Conservation (phyloP, 805 yeast species). For the Wickerhamomyces silvicola region DNA sequence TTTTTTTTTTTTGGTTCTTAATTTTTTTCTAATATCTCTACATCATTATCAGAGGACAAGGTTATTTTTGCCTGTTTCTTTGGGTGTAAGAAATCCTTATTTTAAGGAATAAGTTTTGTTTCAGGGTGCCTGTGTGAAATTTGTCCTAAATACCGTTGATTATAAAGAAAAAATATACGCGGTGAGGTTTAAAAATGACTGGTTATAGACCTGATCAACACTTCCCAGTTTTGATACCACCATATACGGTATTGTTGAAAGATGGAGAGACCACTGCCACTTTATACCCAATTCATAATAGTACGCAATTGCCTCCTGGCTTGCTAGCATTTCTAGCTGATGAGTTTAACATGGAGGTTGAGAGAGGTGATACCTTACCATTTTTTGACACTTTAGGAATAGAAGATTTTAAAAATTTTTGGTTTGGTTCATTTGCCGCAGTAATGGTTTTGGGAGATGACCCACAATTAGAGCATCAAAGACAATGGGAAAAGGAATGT, state of each 20-base stretch:
- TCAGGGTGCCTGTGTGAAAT: too few species aligned
- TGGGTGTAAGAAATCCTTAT: too few species aligned
- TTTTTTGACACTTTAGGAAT: conserved; percentile 73
- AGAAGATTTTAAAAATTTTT: conserved; percentile 72
- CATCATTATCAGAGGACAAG: too few species aligned
- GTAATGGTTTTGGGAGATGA: conserved; percentile 71
- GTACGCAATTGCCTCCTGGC: conserved; percentile 68
- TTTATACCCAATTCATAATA: conserved; percentile 72
- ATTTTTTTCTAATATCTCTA: too few species aligned
- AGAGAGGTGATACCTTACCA: conserved; percentile 81
- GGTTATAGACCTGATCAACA: conserved; percentile 13
- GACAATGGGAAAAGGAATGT: conserved; percentile 91
- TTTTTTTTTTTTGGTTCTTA: too few species aligned
- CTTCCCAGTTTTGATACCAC: conserved; percentile 30
- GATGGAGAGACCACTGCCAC: conserved; percentile 94
- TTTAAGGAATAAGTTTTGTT: too few species aligned
- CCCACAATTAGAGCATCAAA: conserved; percentile 39
- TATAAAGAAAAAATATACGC: too few species aligned
- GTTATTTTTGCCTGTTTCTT: too few species aligned
- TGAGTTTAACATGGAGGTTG: conserved; percentile 90
- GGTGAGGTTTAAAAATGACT: too few species aligned
- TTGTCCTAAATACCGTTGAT: not conserved
- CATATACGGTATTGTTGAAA: conserved; percentile 71
- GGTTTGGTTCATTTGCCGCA: conserved; percentile 89
- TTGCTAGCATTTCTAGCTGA: conserved; percentile 77